Evolutionary conservation across 1,139 yeast species (phyloP), one percentile per base, ranked within the genome.

Genomic region (Hansenula lynferdii): DNA sequence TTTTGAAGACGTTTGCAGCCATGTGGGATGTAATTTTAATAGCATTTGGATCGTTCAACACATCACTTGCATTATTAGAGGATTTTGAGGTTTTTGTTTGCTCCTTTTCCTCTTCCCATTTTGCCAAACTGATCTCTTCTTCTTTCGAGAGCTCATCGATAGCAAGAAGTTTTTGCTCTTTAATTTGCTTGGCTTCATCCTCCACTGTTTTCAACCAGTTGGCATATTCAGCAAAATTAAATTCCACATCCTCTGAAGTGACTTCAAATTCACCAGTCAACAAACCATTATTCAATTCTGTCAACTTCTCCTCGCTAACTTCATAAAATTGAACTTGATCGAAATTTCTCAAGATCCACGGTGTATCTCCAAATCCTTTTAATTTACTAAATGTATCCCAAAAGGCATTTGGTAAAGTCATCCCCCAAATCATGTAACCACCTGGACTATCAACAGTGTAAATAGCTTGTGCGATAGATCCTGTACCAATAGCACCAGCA

Each of bases 391-490:
- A 62, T 1, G 68, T 62, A 36, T 63, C 63, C 69, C 69, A 65
- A 38, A 61, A 58, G 47, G 60, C 53, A 42, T 57, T 60, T 15
- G 68, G 68, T 28, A 62, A 49, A 6, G 62, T 60, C 60, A 62
- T 51, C 9, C 66, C 69, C 67, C 68, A 63, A 35, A 64, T 54
- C 65, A 62, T 61, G 41, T 64, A 64, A 6, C 69, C 69, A 37
- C 69, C 69, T 2, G 69, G 69, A 7, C 65, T 56, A 37, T 64
- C 69, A 36, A 64, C 62, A 1, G 69, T 55, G 38, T 64, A 63
- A 16, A 64, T 59, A 5, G 65, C 57, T 36, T 62, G 58, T 19
- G 54, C 42, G n/a, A 62, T 62, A 11, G 62, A 56, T 8, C 67
- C 62, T 34, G 67, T 56, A 12, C 65, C 67, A 33, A 64, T 44